Conservation (phyloP, 805 yeast genomes). For the Naumovozyma castellii region DNA sequence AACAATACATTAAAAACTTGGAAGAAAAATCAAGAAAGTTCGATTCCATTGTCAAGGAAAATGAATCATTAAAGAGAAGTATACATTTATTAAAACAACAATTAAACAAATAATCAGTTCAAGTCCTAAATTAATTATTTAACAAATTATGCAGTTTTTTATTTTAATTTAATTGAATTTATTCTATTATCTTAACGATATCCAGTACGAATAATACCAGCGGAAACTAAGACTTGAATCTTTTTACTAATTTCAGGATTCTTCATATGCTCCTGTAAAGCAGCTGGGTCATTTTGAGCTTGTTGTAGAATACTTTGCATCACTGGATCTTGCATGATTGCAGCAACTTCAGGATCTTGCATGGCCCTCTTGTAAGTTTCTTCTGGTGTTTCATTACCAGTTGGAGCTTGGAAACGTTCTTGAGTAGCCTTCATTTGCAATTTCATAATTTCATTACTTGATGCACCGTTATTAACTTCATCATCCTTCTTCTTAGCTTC, state of each 20-base stretch:
- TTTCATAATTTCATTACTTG: constrained; percentile 69
- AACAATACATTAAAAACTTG: constrained; percentile 68
- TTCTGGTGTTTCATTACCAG: constrained; percentile 81
- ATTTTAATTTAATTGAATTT: too few relatives aligned
- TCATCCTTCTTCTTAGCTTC: constrained; percentile 68
- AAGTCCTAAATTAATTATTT: background rate
- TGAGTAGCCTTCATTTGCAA: constrained; percentile 66
- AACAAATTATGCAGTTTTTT: background rate
- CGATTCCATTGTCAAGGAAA: constrained; percentile 50
- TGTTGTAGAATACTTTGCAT: constrained; percentile 93
- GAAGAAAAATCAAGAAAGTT: constrained; percentile 61
- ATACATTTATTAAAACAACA: background rate
- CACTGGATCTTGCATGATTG: constrained; percentile 85
- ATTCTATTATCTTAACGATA: constrained; percentile 17
- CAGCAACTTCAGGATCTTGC: constrained; percentile 88
- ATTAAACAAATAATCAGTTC: background rate
- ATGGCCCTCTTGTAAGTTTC: constrained; percentile 85
- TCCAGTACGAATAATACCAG: constrained; percentile 92
- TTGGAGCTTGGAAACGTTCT: constrained; percentile 71
- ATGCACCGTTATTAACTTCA: constrained; percentile 50
- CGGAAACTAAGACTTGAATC: constrained; percentile 83
- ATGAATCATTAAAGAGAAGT: constrained; percentile 48
- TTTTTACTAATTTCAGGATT: constrained; percentile 87
- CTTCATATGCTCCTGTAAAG: constrained; percentile 93
- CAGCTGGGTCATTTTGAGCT: constrained; percentile 92